Conservation (phyloP, 1,139 yeast species). For the Ogataea hybrid region DNA sequence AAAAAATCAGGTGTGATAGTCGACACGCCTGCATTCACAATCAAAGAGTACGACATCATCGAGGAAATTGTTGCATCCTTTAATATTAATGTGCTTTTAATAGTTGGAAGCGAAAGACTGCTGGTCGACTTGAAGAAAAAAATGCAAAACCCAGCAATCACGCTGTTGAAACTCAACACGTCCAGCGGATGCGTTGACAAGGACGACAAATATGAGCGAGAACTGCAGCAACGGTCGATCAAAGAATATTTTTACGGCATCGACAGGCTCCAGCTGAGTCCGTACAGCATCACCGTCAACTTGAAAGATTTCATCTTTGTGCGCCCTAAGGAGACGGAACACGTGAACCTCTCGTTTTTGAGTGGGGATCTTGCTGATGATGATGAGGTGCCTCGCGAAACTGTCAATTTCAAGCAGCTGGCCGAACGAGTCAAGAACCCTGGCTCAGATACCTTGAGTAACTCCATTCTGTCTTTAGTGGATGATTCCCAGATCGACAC, state of each 20-base stretch:
- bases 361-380: conserved; percentile 49
- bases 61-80: conserved; percentile 63
- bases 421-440: conserved; percentile 23
- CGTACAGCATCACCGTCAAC: conserved; percentile 62
- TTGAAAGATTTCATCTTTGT: conserved; percentile 48
- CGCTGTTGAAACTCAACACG: conserved; percentile 60
- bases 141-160: conserved; percentile 36
- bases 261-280: conserved; percentile 65
- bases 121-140: conserved; percentile 61
- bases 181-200: conserved; percentile 76
- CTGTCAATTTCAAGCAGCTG: conserved; percentile 15
- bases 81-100: conserved; percentile 54
- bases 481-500: conserved; percentile 28
- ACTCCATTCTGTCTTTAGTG: conserved; percentile 28
- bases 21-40: conserved; percentile 74
- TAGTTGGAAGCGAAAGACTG: conserved; percentile 64
- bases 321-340: conserved; percentile 41
- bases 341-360: conserved; percentile 25
- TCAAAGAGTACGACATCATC: conserved; percentile 47
- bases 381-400: conserved; percentile 48
- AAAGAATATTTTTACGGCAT: conserved; percentile 90
- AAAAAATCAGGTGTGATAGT: conserved; percentile 66
- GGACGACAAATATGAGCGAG: conserved; percentile 67
- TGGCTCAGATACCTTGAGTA: conserved; percentile 24
- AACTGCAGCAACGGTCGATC: conserved; percentile 71